Conservation (phyloP, 352 stramenopile genomes). For the Globisporangium splendens region DNA sequence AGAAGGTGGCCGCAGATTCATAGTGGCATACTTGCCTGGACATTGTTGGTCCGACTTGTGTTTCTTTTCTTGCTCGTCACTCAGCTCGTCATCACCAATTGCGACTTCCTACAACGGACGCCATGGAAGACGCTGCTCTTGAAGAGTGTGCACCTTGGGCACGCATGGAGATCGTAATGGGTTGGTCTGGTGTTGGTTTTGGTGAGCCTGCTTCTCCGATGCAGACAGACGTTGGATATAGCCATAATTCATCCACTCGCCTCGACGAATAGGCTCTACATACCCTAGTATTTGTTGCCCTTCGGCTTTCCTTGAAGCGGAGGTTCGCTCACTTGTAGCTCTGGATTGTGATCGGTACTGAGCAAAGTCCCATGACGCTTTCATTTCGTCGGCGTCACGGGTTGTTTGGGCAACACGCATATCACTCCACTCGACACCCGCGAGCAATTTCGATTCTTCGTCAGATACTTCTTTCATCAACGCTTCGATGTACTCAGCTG, state of each 20-base stretch:
- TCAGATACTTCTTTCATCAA: constrained; percentile 33
- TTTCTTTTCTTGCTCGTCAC: not conserved
- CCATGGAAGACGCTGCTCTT: constrained; percentile 23
- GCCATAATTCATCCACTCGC: constrained; percentile 39
- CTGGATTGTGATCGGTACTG: not conserved
- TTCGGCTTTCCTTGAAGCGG: not conserved
- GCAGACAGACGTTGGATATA: constrained; percentile 20
- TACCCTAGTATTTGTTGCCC: constrained; percentile 10
- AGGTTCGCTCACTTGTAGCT: constrained; percentile 18
- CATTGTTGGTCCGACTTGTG: not conserved
- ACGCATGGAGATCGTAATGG: constrained; percentile 11
- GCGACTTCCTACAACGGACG: constrained; percentile 19
- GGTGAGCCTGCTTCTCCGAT: constrained; percentile 2
- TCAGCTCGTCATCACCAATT: not conserved
- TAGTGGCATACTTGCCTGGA: not conserved
- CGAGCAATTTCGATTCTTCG: constrained; percentile 14
- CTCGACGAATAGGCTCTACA: constrained; percentile 19
- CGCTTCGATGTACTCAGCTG: constrained; percentile 42
- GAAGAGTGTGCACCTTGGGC: constrained; percentile 15
- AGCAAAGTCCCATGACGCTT: constrained; percentile 24
- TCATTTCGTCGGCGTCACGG: constrained; percentile 16
- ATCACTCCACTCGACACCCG: not conserved
- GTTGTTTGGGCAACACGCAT: constrained; percentile 5
- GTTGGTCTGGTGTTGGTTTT: not conserved
- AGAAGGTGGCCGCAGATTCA: constrained; percentile 3